Base-by-base conservation (phyloP, 2,329 filamentous ascomycete genomes). In the Penicillium sp. region DNA sequence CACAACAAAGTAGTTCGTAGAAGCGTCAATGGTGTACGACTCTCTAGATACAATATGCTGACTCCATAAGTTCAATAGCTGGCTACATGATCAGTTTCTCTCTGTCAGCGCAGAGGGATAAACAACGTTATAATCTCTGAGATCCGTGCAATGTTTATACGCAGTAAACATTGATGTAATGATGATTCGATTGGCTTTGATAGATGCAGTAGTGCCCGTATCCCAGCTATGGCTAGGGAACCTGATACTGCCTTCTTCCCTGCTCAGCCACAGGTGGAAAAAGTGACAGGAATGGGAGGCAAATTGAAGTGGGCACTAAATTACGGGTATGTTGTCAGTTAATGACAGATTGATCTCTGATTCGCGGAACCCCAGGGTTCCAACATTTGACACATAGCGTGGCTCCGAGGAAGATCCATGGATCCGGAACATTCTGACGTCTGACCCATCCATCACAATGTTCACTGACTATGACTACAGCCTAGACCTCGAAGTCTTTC, bases 81-180 rank as follows among this genome's bases (percentile, higher is more conserved):
- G 13, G 10, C 4, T 19, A 25, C 10, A 9, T 29, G 27, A 9
- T 18, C 12, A 10, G 5, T 19, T 14, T 3, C 6, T 4, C 22
- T 16, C 12, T 30, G 18, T 12, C 16, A 4, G 19, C 6, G 4
- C 25, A n/a, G 27, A 30, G 10, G 35, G 11, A 16, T 13, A 16
- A 49, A 13, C 27, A 18, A n/a, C 34, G 40, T 0, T 2, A 28
- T 29, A 28, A 39, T 5, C 5, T 22, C 19, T 22, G 3, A 22
- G 3, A 22, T 36, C 19, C 46, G 55, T 41, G 29, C 50, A 58
- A 44, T 39, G 50, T 53, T 19, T 36, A 37, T 49, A n/a, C n/a
- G n/a, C n/a, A n/a, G n/a, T n/a, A n/a, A 28, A 31, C 28, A 43
- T 48, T 60, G 57, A 59, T 59, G 57, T 60, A 61, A 59, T 58